These are phyloP conservation scores for Metarhizium robertsii DNA, from an alignment of 2,329 filamentous ascomycete species.

Conservation along the genomic window DNA sequence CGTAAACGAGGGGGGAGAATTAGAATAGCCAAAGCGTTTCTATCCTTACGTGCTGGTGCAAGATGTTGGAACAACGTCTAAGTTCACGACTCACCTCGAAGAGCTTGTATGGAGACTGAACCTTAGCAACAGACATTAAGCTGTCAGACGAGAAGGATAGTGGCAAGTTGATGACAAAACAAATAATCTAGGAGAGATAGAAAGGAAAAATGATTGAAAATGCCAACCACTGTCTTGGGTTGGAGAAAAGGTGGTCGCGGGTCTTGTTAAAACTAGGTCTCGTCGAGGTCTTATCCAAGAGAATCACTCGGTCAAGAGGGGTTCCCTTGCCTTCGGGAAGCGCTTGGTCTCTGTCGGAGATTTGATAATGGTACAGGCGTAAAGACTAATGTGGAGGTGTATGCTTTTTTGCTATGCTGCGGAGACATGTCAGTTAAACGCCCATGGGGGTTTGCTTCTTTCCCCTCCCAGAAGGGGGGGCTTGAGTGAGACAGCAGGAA, in stretches of 20 bases:
- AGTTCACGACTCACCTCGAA: conserved; percentile 45
- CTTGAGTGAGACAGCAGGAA: conserved; percentile 26
- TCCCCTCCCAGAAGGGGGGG: conserved; percentile 18
- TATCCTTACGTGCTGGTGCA: neutral
- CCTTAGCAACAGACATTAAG: conserved; percentile 51
- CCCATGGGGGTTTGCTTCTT: conserved; percentile 21
- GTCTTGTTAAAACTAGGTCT: conserved; percentile 27
- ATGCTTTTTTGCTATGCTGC: conserved; percentile 20
- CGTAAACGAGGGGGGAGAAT: neutral
- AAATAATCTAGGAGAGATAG: conserved; percentile 22
- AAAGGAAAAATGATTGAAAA: conserved; percentile 18
- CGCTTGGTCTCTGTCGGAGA: conserved; percentile 25
- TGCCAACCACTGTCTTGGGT: conserved; percentile 29
- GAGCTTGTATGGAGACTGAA: conserved; percentile 47
- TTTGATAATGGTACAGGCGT: conserved; percentile 24
- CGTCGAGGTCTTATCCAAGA: conserved; percentile 27
- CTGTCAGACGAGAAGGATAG: conserved; percentile 24
- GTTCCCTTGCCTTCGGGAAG: conserved; percentile 17
- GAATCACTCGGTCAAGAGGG: conserved; percentile 20
- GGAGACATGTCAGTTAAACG: conserved; percentile 21
- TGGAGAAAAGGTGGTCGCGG: conserved; percentile 18
- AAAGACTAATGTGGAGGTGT: conserved; percentile 21
- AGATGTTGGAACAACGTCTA: conserved; percentile 21
- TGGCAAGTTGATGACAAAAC: conserved; percentile 17
- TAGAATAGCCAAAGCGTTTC: neutral